Evolutionary conservation across 2,329 filamentous ascomycete species (phyloP), one percentile per base, ranked within the genome.

Genomic region (Fusarium haematococcum): DNA sequence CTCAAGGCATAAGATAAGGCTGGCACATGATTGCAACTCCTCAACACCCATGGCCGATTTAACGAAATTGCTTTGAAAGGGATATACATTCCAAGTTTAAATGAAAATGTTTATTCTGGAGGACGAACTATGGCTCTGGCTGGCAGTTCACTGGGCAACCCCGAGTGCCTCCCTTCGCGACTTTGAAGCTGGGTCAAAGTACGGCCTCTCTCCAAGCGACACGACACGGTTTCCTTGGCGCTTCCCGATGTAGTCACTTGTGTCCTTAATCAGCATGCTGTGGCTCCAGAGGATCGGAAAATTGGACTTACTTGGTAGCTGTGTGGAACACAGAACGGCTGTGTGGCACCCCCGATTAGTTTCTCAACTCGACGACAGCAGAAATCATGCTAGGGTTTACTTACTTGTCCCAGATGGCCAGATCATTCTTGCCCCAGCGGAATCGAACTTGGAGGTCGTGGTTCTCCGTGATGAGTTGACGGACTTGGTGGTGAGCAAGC

Each of bases 241-340:
- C 37, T 74, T 67, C 16, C 68, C 68, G 30, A 60, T 52, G n/a
- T 58, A 61, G 56, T 65, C 65, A 57, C 75, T 65, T 59, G 48
- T 52, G 27, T n/a, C n/a, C 35, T 60, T 6, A 20, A 25, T 70
- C 32, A 68, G 63, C 7, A 66, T 32, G 59, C 16, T 20, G 63
- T 57, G n/a, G 30, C 6, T 32, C 48, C 5, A 35, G 23, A 32
- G 8, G 23, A 58, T 78, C 72, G 70, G 67, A 67, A 48, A 65
- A 64, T 75, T 77, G 58, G 4, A 70, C 70, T 70, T 60, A 75
- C 67, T 71, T 70, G 56, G 68, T 52, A 59, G 62, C 59, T 23
- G 65, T 60, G 70, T 77, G 67, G 16, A 57, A 73, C 60, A 75
- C 67, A 30, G 33, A 65, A 41, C 54, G 45, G 62, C 62, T 68